Evolutionary conservation across 768 basidiomycete genomes (phyloP), one percentile per base, ranked within the genome.

Genomic region (Scleroderma bovista): DNA sequence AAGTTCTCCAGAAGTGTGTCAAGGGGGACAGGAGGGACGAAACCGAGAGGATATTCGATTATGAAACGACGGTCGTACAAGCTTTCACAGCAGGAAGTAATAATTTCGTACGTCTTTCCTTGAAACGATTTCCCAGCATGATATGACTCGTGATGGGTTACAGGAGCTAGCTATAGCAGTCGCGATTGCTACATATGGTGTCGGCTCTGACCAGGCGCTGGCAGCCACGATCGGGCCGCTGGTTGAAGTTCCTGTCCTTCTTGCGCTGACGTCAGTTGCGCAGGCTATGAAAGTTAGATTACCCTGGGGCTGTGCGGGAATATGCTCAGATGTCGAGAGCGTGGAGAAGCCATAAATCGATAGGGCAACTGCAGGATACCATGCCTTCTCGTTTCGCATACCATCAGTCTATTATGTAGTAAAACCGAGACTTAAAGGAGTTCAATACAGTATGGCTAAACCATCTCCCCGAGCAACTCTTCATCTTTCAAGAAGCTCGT

Each of bases 161-260:
- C 59, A 86, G 77, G 88, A 92, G 69, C 75, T 92, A 0, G 88
- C 90, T 0, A 93, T 93, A 47, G 89, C 91, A 0, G 83, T 92
- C 1, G 76, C 83, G 3, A 84, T 90, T 37, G 83, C 86, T 0
- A 79, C 84, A 0, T 93, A 83, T 64, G 89, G 91, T 3, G 80
- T 86, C 6, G 75, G 80, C 6, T 88, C 86, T 0, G 81, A 85
- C 48, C 83, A 93, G 66, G 88, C 86, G 0, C 72, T 93, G 1
- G 89, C 89, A 0, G 87, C 88, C 0, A 90, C 88, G 0, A 83
- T 87, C 19, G 86, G 86, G 0, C 85, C 84, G 0, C 69, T 88
- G n/a, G 80, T 86, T 0, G 84, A 88, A 60, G 90, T 93, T 0
- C 90, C 88, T 0, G 86, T 90, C 2, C 66, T 91, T 40, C 75